These are phyloP conservation scores for Tetrahymena malaccensis DNA, from an alignment of 73 alveolate genomes.

Conservation along the genomic window DNA sequence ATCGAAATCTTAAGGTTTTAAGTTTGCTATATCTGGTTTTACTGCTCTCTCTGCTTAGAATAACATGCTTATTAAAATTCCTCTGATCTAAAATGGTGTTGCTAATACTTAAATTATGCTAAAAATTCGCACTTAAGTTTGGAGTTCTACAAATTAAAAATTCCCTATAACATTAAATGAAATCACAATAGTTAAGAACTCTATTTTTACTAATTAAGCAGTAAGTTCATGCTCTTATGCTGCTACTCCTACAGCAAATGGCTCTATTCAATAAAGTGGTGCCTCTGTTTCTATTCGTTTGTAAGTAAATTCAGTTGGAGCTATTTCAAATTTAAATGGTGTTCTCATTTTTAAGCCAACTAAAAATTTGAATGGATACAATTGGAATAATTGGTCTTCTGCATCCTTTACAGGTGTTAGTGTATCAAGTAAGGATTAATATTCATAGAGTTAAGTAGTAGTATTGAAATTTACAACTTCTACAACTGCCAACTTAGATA, in stretches of 20 bases:
- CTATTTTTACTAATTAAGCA: neutral
- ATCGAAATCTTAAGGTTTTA: neutral
- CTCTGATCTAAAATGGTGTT: neutral
- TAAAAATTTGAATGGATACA: neutral
- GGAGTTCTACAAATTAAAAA: neutral
- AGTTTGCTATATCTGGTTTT: neutral
- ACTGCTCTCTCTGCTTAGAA: neutral
- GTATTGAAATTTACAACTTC: neutral
- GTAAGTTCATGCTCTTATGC: neutral
- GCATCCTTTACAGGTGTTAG: neutral
- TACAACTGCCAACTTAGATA: neutral
- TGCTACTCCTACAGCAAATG: neutral
- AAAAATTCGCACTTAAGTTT: neutral
- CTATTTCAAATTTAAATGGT: neutral
- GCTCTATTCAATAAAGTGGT: neutral
- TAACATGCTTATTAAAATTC: neutral
- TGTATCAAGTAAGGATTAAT: neutral
- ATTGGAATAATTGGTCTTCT: neutral
- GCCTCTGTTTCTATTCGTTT: neutral
- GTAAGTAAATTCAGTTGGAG: neutral
- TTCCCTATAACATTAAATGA: neutral
- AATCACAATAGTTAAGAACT: neutral
- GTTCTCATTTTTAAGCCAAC: neutral
- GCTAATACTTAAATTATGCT: neutral
- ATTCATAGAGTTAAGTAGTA: neutral